Conservation (phyloP, 1,139 yeast species). For the Blastobotrys illinoisensis region DNA sequence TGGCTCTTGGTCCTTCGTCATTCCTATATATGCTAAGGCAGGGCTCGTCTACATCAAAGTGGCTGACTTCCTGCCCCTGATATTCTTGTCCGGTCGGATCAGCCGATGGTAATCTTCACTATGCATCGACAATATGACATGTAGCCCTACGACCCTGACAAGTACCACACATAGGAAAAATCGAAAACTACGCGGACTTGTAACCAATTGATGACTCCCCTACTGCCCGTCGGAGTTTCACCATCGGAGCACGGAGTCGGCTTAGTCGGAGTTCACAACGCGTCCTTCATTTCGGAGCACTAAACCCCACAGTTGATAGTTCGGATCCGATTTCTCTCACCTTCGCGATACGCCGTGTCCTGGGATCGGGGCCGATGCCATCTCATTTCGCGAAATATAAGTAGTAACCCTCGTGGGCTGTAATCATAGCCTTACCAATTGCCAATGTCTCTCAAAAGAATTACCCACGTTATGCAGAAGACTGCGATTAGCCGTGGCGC, state of each 20-base stretch:
- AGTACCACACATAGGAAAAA: too few relatives aligned
- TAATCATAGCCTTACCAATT: too few relatives aligned
- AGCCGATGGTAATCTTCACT: too few relatives aligned
- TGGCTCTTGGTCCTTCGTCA: neutral
- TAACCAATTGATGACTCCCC: too few relatives aligned
- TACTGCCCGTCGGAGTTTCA: neutral
- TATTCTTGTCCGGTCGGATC: too few relatives aligned
- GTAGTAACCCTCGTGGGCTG: too few relatives aligned
- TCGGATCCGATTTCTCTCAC: neutral
- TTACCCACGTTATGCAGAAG: neutral
- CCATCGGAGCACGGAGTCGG: neutral
- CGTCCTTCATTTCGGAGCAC: neutral
- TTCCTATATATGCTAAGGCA: too few relatives aligned
- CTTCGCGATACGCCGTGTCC: neutral
- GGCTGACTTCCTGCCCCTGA: too few relatives aligned
- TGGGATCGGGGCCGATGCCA: neutral
- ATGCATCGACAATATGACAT: too few relatives aligned
- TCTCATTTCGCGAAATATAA: neutral
- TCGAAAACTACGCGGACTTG: too few relatives aligned
- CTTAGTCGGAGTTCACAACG: neutral
- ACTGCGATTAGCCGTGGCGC: neutral
- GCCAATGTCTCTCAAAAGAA: neutral
- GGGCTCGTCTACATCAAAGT: too few relatives aligned
- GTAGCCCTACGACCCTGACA: too few relatives aligned
- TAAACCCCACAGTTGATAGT: neutral